Evolutionary conservation across 345 rosid genomes (phyloP).

Genomic region (Eucalyptus viminalis): DNA sequence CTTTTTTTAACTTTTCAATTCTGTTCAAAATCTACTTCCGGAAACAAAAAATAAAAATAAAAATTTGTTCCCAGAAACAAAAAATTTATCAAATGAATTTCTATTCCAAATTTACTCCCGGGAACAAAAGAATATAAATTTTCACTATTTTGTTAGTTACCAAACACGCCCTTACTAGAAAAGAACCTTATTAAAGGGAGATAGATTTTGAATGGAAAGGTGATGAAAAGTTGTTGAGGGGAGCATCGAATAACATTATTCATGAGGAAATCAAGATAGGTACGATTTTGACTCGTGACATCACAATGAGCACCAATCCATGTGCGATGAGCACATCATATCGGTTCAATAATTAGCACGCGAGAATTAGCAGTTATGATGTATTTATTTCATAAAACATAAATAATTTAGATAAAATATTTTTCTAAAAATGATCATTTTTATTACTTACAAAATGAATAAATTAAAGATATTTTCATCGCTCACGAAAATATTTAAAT

Average conservation of each 20-base stretch:
- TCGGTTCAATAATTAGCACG: background rate
- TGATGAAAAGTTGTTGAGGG: background rate
- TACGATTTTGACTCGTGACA: background rate
- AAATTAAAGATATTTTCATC: too few relatives aligned
- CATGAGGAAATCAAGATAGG: background rate
- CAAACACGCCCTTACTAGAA: rapidly evolving
- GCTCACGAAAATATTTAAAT: too few relatives aligned
- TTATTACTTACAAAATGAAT: too few relatives aligned
- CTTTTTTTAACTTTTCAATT: too few relatives aligned
- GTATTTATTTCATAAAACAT: too few relatives aligned
- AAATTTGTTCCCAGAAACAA: rapidly evolving
- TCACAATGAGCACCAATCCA: background rate
- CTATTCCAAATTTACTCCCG: rapidly evolving
- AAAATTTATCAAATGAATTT: too few relatives aligned
- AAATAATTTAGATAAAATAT: too few relatives aligned
- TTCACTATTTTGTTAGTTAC: rapidly evolving
- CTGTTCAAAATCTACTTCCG: rapidly evolving
- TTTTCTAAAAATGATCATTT: too few relatives aligned
- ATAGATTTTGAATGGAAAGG: background rate
- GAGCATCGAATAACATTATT: background rate
- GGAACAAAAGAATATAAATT: rapidly evolving
- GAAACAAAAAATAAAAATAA: too few relatives aligned
- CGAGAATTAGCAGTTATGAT: background rate
- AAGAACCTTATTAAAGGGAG: background rate
- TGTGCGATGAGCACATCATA: background rate